These are phyloP conservation scores for Calonectria naviculata DNA, from an alignment of 2,329 filamentous ascomycete genomes.

Conservation along the genomic window DNA sequence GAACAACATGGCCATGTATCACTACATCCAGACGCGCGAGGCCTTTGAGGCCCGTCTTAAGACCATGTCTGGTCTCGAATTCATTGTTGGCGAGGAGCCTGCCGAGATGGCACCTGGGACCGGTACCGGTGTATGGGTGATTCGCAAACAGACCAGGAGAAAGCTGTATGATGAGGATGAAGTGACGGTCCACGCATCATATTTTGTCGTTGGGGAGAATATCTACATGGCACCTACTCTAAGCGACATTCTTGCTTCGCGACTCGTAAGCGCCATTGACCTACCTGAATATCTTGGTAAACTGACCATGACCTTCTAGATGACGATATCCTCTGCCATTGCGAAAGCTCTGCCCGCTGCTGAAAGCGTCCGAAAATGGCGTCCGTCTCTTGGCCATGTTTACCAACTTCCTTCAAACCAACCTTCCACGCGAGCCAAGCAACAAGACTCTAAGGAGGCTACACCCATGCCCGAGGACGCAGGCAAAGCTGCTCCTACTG, in stretches of 20 bases:
- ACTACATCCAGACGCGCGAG: slow-evolving; percentile 69
- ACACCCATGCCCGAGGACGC: slow-evolving; percentile 60
- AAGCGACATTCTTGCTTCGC: slow-evolving; percentile 67
- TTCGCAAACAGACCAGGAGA: slow-evolving; percentile 73
- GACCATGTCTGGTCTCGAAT: slow-evolving; percentile 75
- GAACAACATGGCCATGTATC: slow-evolving; percentile 69
- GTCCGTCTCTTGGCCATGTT: slow-evolving; percentile 63
- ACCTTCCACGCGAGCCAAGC: slow-evolving; percentile 39
- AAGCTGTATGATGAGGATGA: slow-evolving; percentile 68
- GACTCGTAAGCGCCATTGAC: slow-evolving; percentile 59
- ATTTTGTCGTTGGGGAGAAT: slow-evolving; percentile 74
- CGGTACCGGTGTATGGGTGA: slow-evolving; percentile 76
- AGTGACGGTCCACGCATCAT: slow-evolving; percentile 68
- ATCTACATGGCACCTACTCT: slow-evolving; percentile 75
- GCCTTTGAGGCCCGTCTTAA: slow-evolving; percentile 71
- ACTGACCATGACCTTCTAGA: slow-evolving; percentile 47
- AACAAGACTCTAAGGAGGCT: slow-evolving; percentile 55
- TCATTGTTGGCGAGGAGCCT: slow-evolving; percentile 73
- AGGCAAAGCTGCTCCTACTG: slow-evolving; percentile 38
- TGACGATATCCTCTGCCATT: slow-evolving; percentile 66
- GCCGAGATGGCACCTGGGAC: slow-evolving; percentile 72
- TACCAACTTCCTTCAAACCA: slow-evolving; percentile 56
- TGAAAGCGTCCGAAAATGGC: slow-evolving; percentile 64
- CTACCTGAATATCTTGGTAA: not conserved
- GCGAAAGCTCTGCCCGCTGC: slow-evolving; percentile 63